Conservation (phyloP, 1,284 basidiomycete genomes). For the Ustilago nuda region DNA sequence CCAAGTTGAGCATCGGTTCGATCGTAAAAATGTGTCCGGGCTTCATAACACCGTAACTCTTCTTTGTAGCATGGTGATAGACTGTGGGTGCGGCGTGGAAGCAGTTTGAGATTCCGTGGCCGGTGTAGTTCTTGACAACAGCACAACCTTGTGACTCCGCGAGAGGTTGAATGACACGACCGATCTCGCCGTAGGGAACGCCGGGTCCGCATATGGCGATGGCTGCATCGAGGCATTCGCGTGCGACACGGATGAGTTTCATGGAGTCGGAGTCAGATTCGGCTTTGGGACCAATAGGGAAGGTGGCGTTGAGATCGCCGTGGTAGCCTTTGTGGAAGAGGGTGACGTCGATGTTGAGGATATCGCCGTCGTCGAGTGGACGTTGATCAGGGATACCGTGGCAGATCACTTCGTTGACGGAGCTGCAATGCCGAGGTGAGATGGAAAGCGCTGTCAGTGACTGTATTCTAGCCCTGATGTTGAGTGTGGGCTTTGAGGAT, state of each 20-base stretch:
- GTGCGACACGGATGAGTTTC: slow-evolving; percentile 62
- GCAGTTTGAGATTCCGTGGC: slow-evolving; percentile 85
- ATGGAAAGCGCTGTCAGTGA: background rate
- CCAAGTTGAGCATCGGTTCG: slow-evolving; percentile 68
- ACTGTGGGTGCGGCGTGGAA: slow-evolving; percentile 90
- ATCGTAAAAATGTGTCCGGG: slow-evolving; percentile 66
- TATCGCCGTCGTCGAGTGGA: slow-evolving; percentile 58
- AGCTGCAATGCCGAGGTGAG: slow-evolving; percentile 63
- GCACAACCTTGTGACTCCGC: slow-evolving; percentile 72
- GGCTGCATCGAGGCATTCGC: slow-evolving; percentile 77
- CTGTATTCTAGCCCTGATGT: background rate
- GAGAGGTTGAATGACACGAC: slow-evolving; percentile 77
- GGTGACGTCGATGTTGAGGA: slow-evolving; percentile 72
- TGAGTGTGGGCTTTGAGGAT: too few species aligned
- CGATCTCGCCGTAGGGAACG: slow-evolving; percentile 79
- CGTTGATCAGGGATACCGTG: slow-evolving; percentile 75
- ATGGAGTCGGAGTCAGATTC: slow-evolving; percentile 53
- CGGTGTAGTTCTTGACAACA: slow-evolving; percentile 80
- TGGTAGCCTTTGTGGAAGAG: slow-evolving; percentile 72
- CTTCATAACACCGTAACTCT: slow-evolving; percentile 67
- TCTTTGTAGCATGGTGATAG: slow-evolving; percentile 74
- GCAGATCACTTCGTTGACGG: slow-evolving; percentile 95
- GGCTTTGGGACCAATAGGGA: slow-evolving; percentile 63
- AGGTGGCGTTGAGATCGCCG: slow-evolving; percentile 68
- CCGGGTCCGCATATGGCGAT: slow-evolving; percentile 83